Percentiles rank a stretch among this genome's conserved stretches.
phyloP scores from a whole-genome alignment of 2,329 filamentous ascomycete species.

The Pseudocercospora musae region DNA sequence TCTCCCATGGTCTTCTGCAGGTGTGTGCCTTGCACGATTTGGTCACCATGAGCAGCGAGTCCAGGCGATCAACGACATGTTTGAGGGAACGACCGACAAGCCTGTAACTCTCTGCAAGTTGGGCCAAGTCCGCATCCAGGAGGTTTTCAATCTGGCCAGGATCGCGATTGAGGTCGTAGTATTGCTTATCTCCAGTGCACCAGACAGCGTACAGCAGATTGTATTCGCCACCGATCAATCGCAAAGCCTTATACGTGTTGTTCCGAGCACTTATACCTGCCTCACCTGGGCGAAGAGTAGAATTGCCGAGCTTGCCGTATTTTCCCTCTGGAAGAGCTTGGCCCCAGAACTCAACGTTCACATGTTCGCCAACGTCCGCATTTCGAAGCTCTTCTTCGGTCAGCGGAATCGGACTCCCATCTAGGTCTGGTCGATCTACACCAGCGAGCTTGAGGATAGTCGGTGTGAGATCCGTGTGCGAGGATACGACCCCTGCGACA shows the following conservation, averaged over 20 bases:
- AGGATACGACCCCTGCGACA: slow-evolving; percentile 34
- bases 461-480: slow-evolving; percentile 40
- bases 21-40: slow-evolving; percentile 34
- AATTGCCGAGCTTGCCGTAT: slow-evolving; percentile 26
- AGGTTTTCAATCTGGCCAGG: slow-evolving; percentile 27
- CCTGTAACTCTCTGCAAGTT: slow-evolving; percentile 15
- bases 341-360: slow-evolving; percentile 43
- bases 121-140: slow-evolving; percentile 7
- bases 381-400: slow-evolving; percentile 19
- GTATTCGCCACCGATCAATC: slow-evolving; percentile 41
- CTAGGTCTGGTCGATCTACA: slow-evolving; percentile 33
- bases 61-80: slow-evolving; percentile 28
- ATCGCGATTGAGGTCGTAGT: slow-evolving; percentile 51
- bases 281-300: slow-evolving; percentile 10
- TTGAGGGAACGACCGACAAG: slow-evolving; percentile 22
- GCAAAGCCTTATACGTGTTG: slow-evolving; percentile 34
- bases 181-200: slow-evolving; percentile 65
- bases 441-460: slow-evolving; percentile 37
- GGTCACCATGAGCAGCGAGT: slow-evolving; percentile 34
- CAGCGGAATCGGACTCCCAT: slow-evolving; percentile 37
- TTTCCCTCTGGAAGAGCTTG: slow-evolving; percentile 29
- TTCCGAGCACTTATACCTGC: slow-evolving; percentile 20
- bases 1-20: slow-evolving; percentile 33
- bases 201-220: slow-evolving; percentile 65
- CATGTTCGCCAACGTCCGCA: slow-evolving; percentile 32